Conservation (phyloP, 371 early-diverging fungal species). For the Mortierella sp. region DNA sequence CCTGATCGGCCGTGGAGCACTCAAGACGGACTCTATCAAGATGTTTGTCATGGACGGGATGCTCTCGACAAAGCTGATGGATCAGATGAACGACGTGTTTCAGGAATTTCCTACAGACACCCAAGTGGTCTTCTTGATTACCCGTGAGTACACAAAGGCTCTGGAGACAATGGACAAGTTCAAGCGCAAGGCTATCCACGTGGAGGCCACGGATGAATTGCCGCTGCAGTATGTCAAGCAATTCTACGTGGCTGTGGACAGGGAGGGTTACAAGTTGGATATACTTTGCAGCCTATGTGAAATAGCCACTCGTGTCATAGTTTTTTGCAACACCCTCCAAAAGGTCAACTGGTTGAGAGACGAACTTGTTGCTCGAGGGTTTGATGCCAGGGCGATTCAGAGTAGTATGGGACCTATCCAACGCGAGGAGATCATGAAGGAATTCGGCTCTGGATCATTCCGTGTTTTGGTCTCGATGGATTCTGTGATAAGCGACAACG, state of each 20-base stretch:
- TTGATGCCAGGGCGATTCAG: slow-evolving; percentile 97
- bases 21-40: slow-evolving; percentile 79
- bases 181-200: slow-evolving; percentile 87
- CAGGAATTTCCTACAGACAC: slow-evolving; percentile 78
- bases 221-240: slow-evolving; percentile 90
- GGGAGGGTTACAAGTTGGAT: slow-evolving; percentile 95
- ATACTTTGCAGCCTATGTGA: slow-evolving; percentile 98
- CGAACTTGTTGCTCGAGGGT: slow-evolving; percentile 87
- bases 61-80: slow-evolving; percentile 90
- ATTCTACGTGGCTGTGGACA: slow-evolving; percentile 88
- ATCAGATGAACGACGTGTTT: slow-evolving; percentile 91
- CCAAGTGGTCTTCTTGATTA: slow-evolving; percentile 89
- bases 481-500: slow-evolving; percentile 94
- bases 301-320: slow-evolving; percentile 67
- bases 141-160: slow-evolving; percentile 90
- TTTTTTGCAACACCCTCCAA: slow-evolving; percentile 97
- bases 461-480: slow-evolving; percentile 94
- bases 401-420: slow-evolving; percentile 94
- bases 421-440: slow-evolving; percentile 87
- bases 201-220: slow-evolving; percentile 92
- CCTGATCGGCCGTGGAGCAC: slow-evolving; percentile 83
- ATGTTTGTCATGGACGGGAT: slow-evolving; percentile 95
- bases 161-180: slow-evolving; percentile 88
- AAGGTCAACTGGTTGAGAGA: slow-evolving; percentile 98
- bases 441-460: slow-evolving; percentile 60